These are phyloP conservation scores for Colletotrichum sp. DNA, from an alignment of 2,329 filamentous ascomycete genomes.

Conservation along the genomic window DNA sequence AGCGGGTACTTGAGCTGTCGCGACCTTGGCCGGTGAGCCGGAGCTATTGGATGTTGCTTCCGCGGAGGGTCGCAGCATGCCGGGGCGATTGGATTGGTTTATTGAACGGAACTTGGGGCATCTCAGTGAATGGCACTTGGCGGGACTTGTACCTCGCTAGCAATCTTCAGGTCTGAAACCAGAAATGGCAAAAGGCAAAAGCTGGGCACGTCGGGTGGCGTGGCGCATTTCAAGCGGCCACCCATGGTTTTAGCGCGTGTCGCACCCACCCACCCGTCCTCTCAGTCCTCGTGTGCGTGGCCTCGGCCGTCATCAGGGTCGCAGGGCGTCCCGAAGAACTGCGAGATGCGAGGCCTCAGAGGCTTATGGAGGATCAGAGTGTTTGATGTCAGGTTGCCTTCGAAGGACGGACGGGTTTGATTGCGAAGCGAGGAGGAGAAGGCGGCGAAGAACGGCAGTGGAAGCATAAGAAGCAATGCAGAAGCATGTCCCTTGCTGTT, in stretches of 20 bases:
- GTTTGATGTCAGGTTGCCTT: neutral
- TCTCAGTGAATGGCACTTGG: neutral
- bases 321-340: neutral
- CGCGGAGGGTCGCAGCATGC: neutral
- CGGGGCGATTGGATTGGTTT: neutral
- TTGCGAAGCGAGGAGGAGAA: neutral
- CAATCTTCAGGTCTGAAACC: constrained; percentile 17
- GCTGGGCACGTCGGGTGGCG: constrained; percentile 5
- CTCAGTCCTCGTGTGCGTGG: neutral
- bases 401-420: neutral
- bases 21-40: constrained; percentile 1
- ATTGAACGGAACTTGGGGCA: neutral
- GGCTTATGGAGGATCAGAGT: neutral
- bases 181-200: constrained; percentile 7
- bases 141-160: neutral
- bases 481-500: neutral
- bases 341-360: neutral
- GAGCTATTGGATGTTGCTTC: neutral
- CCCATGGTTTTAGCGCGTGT: constrained; percentile 15
- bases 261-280: constrained; percentile 4
- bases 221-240: constrained; percentile 15
- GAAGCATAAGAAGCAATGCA: neutral
- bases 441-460: neutral
- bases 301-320: neutral
- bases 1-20: neutral